Base-by-base conservation (phyloP, 2,329 filamentous ascomycete species). In the Phialocephala subalpina region DNA sequence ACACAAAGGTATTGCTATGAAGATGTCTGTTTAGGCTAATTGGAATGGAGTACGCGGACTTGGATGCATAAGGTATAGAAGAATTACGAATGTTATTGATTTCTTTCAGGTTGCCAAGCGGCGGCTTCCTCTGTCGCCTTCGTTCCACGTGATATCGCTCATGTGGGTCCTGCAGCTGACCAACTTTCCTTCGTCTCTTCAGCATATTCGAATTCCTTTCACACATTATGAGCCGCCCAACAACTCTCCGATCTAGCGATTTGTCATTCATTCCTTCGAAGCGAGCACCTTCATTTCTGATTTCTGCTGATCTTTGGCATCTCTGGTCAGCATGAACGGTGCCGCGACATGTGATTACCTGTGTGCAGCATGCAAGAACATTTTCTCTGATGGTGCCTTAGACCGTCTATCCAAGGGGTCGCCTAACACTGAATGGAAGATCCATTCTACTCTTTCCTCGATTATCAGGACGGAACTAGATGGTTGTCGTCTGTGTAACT, bases 1-100 rank as follows among this genome's bases (percentile, higher is more conserved):
- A 64, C 93, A 97, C 78, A 95, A 94, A 82, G 86, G 86, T 5
- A 97, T 99, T 81, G 87, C 92, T 53, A 99, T 99, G 96, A 97
- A 98, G 83, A 99, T 99, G 96, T 97, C 93, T 76, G 95, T 98
- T 27, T 76, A 70, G 38, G n/a, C n/a, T n/a, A n/a, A n/a, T n/a
- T n/a, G 11, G 49, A 53, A 8, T 38, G 55, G 33, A 57, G 18
- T 53, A 29, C 14, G 16, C 14, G 49, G 25, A 12, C 29, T 53
- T 33, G 45, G 49, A 29, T 53, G 49, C 25, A 53, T 53, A 33
- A 29, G 29, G 49, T 29, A 53, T 29, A 22, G 18, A 53, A 27
- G 49, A 53, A 29, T 33, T 29, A 52, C 14, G 22, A 33, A 53
- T 53, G 45, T 18, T n/a, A 29, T 53, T 53, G 18, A 18, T n/a